phyloP scores from a whole-genome alignment of 2,329 filamentous ascomycete genomes.

The Alternaria hordeiaustralica region DNA sequence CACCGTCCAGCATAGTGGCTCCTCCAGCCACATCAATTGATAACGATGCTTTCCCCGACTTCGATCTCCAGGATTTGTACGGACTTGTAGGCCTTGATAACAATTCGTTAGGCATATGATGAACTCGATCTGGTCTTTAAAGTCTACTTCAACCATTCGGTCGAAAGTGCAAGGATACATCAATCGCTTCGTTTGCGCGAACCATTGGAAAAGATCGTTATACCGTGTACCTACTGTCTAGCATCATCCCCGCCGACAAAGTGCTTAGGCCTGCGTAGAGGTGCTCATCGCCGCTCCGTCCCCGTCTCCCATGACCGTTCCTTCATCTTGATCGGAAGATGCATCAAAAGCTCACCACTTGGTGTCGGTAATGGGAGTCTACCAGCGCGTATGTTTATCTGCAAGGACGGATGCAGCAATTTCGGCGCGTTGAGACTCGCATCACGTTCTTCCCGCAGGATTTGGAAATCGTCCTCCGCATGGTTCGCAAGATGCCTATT shows the following conservation, averaged over 20 bases:
- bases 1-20: neutral
- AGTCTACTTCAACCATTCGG: neutral
- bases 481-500: slow-evolving; percentile 46
- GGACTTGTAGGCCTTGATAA: slow-evolving; percentile 19
- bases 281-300: neutral
- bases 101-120: neutral
- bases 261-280: too few relatives aligned
- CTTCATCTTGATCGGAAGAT: slow-evolving; percentile 8
- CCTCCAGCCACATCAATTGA: neutral
- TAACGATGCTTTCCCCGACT: slow-evolving; percentile 2
- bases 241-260: rapidly evolving
- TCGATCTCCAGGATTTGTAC: slow-evolving; percentile 17
- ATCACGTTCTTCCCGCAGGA: slow-evolving; percentile 42
- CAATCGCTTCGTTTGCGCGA: neutral
- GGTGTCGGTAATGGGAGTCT: slow-evolving; percentile 32
- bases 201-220: neutral
- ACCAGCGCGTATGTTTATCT: slow-evolving; percentile 51
- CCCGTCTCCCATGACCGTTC: neutral
- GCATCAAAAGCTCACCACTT: slow-evolving; percentile 6
- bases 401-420: slow-evolving; percentile 48
- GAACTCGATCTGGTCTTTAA: rapidly evolving
- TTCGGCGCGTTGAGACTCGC: slow-evolving; percentile 37
- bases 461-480: slow-evolving; percentile 44
- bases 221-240: neutral
- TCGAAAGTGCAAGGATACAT: neutral